Evolutionary conservation across 306 rosid species (phyloP).

Genomic region (Arachis hypogaea): DNA sequence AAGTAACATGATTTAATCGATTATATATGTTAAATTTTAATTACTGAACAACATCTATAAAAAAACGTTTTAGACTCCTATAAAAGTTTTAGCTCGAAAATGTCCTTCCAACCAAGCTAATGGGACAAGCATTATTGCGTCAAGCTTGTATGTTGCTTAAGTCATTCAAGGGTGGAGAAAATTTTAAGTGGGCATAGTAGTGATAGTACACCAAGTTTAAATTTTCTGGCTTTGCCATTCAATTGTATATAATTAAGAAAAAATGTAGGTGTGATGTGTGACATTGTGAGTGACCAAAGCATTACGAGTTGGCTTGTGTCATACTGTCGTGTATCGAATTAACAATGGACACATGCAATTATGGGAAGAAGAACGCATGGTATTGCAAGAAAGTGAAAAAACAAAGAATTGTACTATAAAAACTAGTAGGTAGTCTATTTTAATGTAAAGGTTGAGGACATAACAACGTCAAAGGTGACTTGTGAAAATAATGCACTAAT

Average conservation of each 20-base stretch:
- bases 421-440: not conserved
- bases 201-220: constrained; percentile 11
- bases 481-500: constrained; percentile 41
- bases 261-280: not conserved
- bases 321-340: not conserved
- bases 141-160: constrained; percentile 39
- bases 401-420: not conserved
- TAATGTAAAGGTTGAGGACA: not conserved
- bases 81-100: constrained; percentile 2
- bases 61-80: too few species aligned
- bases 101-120: constrained; percentile 23
- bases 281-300: constrained; percentile 39
- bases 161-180: constrained; percentile 24
- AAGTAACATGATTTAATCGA: too few species aligned
- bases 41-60: too few species aligned
- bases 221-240: not conserved
- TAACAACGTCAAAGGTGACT: not conserved
- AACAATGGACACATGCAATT: not conserved
- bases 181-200: not conserved
- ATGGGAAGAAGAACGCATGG: not conserved
- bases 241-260: too few species aligned
- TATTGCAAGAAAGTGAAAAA: constrained; percentile 9
- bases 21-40: too few species aligned
- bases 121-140: constrained; percentile 29
- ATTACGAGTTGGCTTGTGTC: constrained; percentile 29